Evolutionary conservation across 306 rosid genomes (phyloP).

Genomic region (Fragaria ananassa): DNA sequence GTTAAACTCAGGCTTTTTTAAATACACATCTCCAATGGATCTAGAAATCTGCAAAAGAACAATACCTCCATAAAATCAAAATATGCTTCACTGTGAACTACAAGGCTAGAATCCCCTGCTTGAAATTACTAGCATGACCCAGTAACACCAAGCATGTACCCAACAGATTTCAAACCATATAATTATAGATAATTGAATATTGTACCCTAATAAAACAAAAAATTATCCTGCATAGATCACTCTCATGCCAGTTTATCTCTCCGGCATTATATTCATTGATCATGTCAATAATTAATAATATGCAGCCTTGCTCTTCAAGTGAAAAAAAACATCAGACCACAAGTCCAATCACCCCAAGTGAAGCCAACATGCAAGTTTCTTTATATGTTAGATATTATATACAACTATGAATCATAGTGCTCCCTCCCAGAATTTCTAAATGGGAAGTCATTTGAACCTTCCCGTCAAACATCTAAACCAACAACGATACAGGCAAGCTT

Average conservation of each 20-base stretch:
- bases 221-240: not conserved
- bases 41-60: constrained; percentile 62
- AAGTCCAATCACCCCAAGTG: not conserved
- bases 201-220: not conserved
- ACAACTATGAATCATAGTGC: not conserved
- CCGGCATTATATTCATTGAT: not conserved
- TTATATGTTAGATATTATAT: not conserved
- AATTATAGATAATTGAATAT: not conserved
- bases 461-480: not conserved
- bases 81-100: not conserved
- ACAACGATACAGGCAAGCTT: not conserved
- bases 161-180: not conserved
- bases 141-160: not conserved
- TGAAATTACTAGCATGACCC: not conserved
- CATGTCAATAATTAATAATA: not conserved
- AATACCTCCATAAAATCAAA: not conserved
- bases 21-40: constrained; percentile 76
- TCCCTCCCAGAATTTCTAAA: not conserved
- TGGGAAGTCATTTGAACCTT: not conserved
- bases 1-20: constrained; percentile 81
- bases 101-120: not conserved
- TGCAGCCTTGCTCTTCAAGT: not conserved
- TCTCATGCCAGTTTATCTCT: not conserved
- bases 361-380: not conserved
- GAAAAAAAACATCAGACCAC: not conserved